Evolutionary conservation across 805 yeast species (phyloP).

Genomic region (Zygotorulaspora danielsina): DNA sequence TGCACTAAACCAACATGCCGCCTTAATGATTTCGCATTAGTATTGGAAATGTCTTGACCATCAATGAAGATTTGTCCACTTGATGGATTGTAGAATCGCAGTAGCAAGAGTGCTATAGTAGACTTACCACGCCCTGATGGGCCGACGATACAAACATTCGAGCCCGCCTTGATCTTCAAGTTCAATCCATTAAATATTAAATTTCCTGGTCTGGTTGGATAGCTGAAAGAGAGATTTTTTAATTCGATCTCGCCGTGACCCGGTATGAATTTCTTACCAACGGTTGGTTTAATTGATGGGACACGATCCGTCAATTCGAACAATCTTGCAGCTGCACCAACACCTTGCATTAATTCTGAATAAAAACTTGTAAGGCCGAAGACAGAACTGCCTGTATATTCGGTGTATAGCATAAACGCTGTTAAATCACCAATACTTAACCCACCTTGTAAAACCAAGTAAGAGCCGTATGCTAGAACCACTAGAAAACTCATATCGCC

Average conservation of each 20-base stretch:
- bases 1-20: constrained; percentile 65
- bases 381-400: constrained; percentile 88
- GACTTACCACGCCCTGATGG: constrained; percentile 92
- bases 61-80: constrained; percentile 48
- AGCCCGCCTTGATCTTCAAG: constrained; percentile 49
- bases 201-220: constrained; percentile 82
- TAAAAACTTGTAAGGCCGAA: constrained; percentile 91
- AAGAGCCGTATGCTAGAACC: constrained; percentile 75
- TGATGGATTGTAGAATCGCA: constrained; percentile 50
- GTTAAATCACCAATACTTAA: constrained; percentile 87
- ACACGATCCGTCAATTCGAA: constrained; percentile 80
- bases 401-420: constrained; percentile 90
- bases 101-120: constrained; percentile 59
- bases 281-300: constrained; percentile 63
- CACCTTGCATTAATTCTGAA: constrained; percentile 95
- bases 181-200: constrained; percentile 47
- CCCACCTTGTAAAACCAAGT: constrained; percentile 69
- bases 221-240: constrained; percentile 63
- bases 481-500: constrained; percentile 82
- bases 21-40: constrained; percentile 53
- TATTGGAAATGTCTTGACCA: constrained; percentile 46
- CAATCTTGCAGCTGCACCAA: constrained; percentile 90
- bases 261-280: constrained; percentile 47
- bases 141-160: constrained; percentile 73
- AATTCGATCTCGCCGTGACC: constrained; percentile 52